Base-by-base conservation (phyloP, 768 basidiomycete species). In the Amanita polypyramis region DNA sequence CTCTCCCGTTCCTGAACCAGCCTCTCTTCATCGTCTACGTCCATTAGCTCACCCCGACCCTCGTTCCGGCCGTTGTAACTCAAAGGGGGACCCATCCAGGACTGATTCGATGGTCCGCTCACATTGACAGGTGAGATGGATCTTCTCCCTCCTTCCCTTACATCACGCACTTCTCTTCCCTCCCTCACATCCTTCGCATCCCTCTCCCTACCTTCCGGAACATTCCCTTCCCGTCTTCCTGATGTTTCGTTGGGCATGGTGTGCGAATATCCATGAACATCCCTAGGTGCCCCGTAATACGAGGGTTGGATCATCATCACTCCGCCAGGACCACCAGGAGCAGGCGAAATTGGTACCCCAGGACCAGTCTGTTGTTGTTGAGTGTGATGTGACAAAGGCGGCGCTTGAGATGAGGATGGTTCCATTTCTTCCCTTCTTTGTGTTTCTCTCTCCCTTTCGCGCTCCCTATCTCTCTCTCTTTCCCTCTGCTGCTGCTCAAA, bases 101-200 rank as follows among this genome's bases (percentile, higher is more conserved):
- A 54, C 29, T 64, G 66, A 6, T 54, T 55, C n/a, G 52, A 45
- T 32, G 55, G 51, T 36, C 52, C 32, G 11, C 49, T 35, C 21
- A 62, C 49, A 34, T 59, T 62, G 20, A 63, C 59, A 19, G 70
- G 70, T n/a, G 70, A 70, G 12, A 62, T 59, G 8, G 70, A 70
- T 33, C 67, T 58, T 19, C 66, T 60, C 15, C 60, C 33, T 12
- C 35, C 45, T 3, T 46, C 45, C 33, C 44, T 45, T 19, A 25
- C 10, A 41, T 41, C 59, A 17, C 59, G 60, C 6, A 15, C 51
- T 5, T 44, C 49, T n/a, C 51, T 53, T 7, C 52, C 51, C 25
- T 47, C 51, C 47, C 55, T 50, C 46, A 48, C 45, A 49, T 41
- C 42, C 38, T 34, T 46, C 34, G 15, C 45, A 21, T 34, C 45